A percentile compares a stretch with the other conserved stretches of the same genome.
Conservation (phyloP, 306 rosid genomes). For the Medicago lupulina region DNA sequence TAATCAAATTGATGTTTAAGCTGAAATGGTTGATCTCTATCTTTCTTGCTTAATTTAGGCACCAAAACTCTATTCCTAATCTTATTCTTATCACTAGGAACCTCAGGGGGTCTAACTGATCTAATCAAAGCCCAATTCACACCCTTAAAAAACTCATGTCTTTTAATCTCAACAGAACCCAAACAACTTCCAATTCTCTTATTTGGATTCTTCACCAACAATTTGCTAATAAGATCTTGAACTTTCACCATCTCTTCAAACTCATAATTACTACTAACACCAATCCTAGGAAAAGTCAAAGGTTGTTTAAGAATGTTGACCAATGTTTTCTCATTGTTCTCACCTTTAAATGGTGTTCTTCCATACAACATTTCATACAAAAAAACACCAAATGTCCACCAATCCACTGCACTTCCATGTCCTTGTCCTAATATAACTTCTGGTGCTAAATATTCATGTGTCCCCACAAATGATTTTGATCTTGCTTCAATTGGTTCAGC, state of each 20-base stretch:
- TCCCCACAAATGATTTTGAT: conserved; percentile 91
- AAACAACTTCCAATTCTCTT: conserved; percentile 84
- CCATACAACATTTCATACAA: conserved; percentile 92
- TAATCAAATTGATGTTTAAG: conserved; percentile 73
- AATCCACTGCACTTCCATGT: conserved; percentile 94
- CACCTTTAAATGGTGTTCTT: conserved; percentile 91
- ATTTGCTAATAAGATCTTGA: conserved; percentile 79
- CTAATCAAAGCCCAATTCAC: conserved; percentile 93
- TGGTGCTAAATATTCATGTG: conserved; percentile 94
- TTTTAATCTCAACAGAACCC: conserved; percentile 93
- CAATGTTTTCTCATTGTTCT: conserved; percentile 86
- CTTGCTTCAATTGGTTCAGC: conserved; percentile 84
- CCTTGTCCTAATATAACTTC: conserved; percentile 96
- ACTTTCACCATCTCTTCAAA: conserved; percentile 81
- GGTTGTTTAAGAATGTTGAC: conserved; percentile 80
- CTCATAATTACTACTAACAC: conserved; percentile 63
- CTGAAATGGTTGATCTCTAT: conserved; percentile 83
- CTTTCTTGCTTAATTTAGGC: conserved; percentile 76
- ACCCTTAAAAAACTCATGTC: conserved; percentile 89
- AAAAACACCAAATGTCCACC: conserved; percentile 98
- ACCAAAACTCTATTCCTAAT: conserved; percentile 59
- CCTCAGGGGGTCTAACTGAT: conserved; percentile 84
- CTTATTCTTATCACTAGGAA: conserved; percentile 64
- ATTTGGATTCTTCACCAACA: conserved; percentile 88
- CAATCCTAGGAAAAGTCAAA: conserved; percentile 70